These are phyloP conservation scores for Aspergillus bertholletiae DNA, from an alignment of 495 filamentous ascomycete species.

Conservation along the genomic window DNA sequence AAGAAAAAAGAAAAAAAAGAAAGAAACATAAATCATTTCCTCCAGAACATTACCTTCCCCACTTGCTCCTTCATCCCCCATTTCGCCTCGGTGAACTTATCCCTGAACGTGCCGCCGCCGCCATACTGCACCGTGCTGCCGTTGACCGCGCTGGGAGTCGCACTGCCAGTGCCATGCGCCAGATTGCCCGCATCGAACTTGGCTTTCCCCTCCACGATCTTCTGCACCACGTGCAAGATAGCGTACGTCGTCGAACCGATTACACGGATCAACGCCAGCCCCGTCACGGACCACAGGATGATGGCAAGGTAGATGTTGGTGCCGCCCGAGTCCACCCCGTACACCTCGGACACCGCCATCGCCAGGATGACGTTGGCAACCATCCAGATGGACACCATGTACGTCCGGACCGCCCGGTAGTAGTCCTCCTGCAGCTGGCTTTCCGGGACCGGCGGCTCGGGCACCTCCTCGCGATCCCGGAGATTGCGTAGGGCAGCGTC, in stretches of 20 bases:
- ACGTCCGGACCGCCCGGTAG: constrained; percentile 94
- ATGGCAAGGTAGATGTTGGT: constrained; percentile 91
- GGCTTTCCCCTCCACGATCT: constrained; percentile 79
- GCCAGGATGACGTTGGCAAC: constrained; percentile 84
- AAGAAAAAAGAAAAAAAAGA: constrained; percentile 11
- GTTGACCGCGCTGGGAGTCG: constrained; percentile 21
- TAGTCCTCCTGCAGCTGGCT: constrained; percentile 94
- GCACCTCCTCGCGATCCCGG: constrained; percentile 84
- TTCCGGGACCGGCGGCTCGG: constrained; percentile 57
- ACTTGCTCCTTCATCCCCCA: constrained; percentile 34
- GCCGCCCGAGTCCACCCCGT: constrained; percentile 60
- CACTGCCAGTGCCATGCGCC: constrained; percentile 24
- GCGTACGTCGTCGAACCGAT: constrained; percentile 79
- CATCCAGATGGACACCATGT: constrained; percentile 99
- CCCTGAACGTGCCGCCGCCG: constrained; percentile 31
- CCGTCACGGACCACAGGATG: constrained; percentile 89
- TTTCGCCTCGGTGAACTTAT: constrained; percentile 33
- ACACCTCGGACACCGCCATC: constrained; percentile 91
- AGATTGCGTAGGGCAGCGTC: constrained; percentile 97
- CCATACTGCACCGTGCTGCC: constrained; percentile 30
- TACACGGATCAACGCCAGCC: constrained; percentile 77
- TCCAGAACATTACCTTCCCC: constrained; percentile 45
- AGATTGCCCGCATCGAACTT: constrained; percentile 52
- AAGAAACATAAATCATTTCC: constrained; percentile 29
- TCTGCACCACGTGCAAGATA: constrained; percentile 76